Evolutionary conservation across 2,329 filamentous ascomycete species (phyloP), one percentile per base, ranked within the genome.

Genomic region (Rhytidhysteron rufulum): DNA sequence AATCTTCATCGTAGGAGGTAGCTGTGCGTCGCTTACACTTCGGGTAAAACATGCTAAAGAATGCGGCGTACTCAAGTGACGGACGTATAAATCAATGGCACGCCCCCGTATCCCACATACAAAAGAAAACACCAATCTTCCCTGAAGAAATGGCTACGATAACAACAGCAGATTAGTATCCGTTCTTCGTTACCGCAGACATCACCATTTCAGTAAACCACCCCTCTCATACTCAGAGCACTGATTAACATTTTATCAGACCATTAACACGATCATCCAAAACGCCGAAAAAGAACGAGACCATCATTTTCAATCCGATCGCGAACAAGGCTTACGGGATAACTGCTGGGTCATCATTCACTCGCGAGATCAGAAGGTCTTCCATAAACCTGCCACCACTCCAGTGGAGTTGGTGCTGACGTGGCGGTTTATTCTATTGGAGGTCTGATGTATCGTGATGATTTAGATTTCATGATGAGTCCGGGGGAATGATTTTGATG

Each of bases 131-230:
- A n/a, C n/a, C 24, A 13, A 27, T 27, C 24, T 27, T 8, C 24
- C 24, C 24, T 8, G 7, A 13, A 27, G 24, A 7, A 27, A 27
- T 27, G 24, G 24, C 24, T 13, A 13, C 13, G 13, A 13, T 13
- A 27, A 27, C 24, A 8, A 7, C 13, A 27, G 24, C 24, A 27
- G 8, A 27, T 7, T 27, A 13, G 24, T 33, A 33, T 16, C 31
- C 31, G n/a, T 17, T 33, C 31, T 33, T 33, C 31, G 31, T 33
- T 11, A 33, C 4, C n/a, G 31, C 31, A 18, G n/a, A 33, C 31
- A 5, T 17, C 11, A 13, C 31, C 31, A 33, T 15, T 17, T 13
- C 15, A 17, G 31, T 33, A 33, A 15, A 18, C 31, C 18, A 6
- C 17, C 9, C 31, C 15, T 19, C 11, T 4, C n/a, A 10, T 33